Evolutionary conservation across 225 moss, liverwort and hornwort genomes (phyloP).

Genomic region (Straminergon stramineum): DNA sequence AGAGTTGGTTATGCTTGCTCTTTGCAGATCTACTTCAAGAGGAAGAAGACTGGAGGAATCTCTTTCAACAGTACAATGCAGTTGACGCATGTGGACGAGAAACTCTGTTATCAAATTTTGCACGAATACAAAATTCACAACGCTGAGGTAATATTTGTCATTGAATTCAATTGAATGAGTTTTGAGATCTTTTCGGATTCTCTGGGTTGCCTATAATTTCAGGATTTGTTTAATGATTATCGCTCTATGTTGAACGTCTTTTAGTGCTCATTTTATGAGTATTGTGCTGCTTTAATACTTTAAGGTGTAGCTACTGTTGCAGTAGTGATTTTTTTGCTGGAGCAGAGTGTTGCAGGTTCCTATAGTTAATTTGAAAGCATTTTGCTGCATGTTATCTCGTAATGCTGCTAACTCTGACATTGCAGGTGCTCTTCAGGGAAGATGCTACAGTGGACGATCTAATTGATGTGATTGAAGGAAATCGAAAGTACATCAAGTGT

Average conservation of each 20-base stretch:
- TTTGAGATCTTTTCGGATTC: neutral
- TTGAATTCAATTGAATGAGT: neutral
- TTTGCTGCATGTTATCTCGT: neutral
- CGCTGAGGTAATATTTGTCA: slow-evolving; percentile 63
- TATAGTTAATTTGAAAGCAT: neutral
- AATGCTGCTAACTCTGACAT: neutral
- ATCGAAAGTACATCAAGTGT: slow-evolving; percentile 99
- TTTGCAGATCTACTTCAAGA: slow-evolving; percentile 90
- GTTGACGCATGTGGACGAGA: slow-evolving; percentile 91
- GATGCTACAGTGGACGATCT: slow-evolving; percentile 99
- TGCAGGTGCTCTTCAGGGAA: slow-evolving; percentile 96
- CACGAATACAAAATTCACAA: slow-evolving; percentile 99
- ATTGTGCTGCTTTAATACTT: neutral
- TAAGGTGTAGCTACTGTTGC: neutral
- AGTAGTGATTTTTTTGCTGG: neutral
- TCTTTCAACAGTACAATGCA: slow-evolving; percentile 94
- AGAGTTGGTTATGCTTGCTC: neutral
- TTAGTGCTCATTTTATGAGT: neutral
- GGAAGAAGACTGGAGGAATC: slow-evolving; percentile 97
- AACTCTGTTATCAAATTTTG: slow-evolving; percentile 99
- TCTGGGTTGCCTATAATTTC: neutral
- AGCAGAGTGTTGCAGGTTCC: neutral
- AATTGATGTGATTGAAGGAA: slow-evolving; percentile 99
- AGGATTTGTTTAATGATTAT: neutral
- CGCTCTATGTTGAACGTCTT: neutral